A percentile compares a stretch with the other conserved stretches of the same genome.
These are phyloP conservation scores for Chloris gayana DNA, from an alignment of 176 grass and related monocot genomes.

Conservation along the genomic window DNA sequence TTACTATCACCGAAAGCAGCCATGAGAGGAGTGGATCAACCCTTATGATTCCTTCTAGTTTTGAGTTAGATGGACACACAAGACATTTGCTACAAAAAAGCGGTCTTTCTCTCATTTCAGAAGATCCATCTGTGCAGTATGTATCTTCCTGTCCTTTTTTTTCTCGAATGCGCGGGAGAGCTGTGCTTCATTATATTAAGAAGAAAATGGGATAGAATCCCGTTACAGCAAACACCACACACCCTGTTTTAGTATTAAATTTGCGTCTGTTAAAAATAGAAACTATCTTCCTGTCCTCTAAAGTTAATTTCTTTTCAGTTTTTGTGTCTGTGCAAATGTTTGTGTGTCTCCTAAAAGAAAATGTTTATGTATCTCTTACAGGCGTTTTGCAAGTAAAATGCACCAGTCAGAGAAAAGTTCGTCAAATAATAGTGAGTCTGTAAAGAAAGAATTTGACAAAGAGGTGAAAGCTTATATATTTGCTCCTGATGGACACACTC, in stretches of 20 bases:
- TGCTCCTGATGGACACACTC: slow-evolving; percentile 61
- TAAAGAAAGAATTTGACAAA: slow-evolving; percentile 50
- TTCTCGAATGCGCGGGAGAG: no score
- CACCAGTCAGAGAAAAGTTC: slow-evolving; percentile 39
- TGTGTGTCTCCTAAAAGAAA: neutral
- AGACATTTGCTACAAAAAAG: slow-evolving; percentile 51
- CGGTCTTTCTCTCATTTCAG: slow-evolving; percentile 77
- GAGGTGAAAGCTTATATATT: slow-evolving; percentile 82
- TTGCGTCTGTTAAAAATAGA: no score
- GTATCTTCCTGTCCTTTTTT: slow-evolving; percentile 32
- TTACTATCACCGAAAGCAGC: slow-evolving; percentile 77
- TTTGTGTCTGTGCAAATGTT: slow-evolving; percentile 26
- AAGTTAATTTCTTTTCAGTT: slow-evolving; percentile 14
- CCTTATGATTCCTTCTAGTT: slow-evolving; percentile 77
- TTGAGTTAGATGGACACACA: slow-evolving; percentile 55
- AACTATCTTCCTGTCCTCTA: slow-evolving; percentile 25
- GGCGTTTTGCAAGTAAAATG: slow-evolving; percentile 42
- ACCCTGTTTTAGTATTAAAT: no score
- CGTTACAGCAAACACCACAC: no score
- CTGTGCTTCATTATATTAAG: no score
- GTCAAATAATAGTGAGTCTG: slow-evolving; percentile 41
- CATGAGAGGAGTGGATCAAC: slow-evolving; percentile 65
- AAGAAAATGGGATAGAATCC: no score
- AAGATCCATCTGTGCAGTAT: slow-evolving; percentile 47
- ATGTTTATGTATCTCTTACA: slow-evolving; percentile 21